Percentiles rank a stretch among this genome's conserved stretches.
phyloP scores from a whole-genome alignment of 176 grass and related monocot species.

The Phoenix dactylifera region DNA sequence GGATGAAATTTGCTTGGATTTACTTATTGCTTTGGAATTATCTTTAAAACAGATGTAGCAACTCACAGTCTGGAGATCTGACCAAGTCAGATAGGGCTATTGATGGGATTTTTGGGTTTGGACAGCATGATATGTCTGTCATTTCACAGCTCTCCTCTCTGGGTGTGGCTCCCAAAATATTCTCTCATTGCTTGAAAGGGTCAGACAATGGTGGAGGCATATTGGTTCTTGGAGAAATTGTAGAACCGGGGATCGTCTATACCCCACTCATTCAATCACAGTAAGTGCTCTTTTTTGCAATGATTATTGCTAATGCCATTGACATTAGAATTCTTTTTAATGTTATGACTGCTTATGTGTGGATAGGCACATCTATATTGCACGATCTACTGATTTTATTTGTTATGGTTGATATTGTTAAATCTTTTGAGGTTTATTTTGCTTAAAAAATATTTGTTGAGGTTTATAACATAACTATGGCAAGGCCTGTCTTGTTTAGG shows the following conservation, averaged over 20 bases:
- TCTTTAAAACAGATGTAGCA: constrained; percentile 63
- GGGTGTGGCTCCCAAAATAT: constrained; percentile 69
- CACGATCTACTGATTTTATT: no score
- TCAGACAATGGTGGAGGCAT: constrained; percentile 87
- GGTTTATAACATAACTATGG: no score
- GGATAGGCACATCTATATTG: no score
- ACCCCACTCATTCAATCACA: constrained; percentile 85
- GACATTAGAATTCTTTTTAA: no score
- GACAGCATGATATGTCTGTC: constrained; percentile 76
- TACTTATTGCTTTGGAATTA: no score
- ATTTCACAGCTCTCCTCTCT: constrained; percentile 69
- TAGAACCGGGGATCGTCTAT: constrained; percentile 84
- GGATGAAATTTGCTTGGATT: no score
- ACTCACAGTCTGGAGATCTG: constrained; percentile 79
- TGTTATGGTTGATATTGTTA: no score
- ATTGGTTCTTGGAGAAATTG: constrained; percentile 86
- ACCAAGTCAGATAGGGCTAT: constrained; percentile 84
- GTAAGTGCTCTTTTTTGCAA: constrained; percentile 36
- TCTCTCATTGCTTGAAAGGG: constrained; percentile 96
- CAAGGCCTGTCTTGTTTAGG: no score
- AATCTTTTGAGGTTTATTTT: no score
- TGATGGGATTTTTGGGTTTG: constrained; percentile 98
- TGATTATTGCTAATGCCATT: no score
- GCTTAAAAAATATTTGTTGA: no score
- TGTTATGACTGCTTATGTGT: no score